phyloP scores from a whole-genome alignment of 1,139 yeast species.

The Yamadazyma siamensis region DNA sequence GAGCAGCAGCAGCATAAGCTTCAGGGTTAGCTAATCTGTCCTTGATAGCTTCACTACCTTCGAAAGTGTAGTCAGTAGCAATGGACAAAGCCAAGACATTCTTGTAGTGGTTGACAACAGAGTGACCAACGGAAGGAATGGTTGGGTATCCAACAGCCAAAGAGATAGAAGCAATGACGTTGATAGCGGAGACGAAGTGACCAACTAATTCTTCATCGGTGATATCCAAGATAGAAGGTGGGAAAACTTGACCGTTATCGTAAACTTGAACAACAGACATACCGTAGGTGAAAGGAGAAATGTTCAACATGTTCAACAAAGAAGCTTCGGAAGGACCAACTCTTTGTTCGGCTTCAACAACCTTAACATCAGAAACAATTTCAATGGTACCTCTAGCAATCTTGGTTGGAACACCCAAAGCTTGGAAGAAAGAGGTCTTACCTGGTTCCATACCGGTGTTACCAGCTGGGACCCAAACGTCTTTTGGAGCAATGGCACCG shows the following conservation, averaged over 20 bases:
- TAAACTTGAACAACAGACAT: slow-evolving; percentile 93
- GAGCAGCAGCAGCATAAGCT: slow-evolving; percentile 99
- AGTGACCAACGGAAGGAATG: slow-evolving; percentile 98
- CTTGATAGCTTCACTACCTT: slow-evolving; percentile 98
- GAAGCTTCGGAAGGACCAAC: slow-evolving; percentile 99
- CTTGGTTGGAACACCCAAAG: slow-evolving; percentile 99
- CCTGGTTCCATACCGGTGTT: slow-evolving; percentile 99
- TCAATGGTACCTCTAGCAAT: slow-evolving; percentile 99
- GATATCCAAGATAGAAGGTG: slow-evolving; percentile 94
- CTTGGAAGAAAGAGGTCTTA: slow-evolving; percentile 99
- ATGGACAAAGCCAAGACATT: slow-evolving; percentile 95
- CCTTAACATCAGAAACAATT: slow-evolving; percentile 95
- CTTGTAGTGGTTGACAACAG: slow-evolving; percentile 98
- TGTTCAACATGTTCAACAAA: slow-evolving; percentile 98
- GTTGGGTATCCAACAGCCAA: slow-evolving; percentile 99
- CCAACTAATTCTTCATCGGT: slow-evolving; percentile 93
- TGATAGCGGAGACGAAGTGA: slow-evolving; percentile 91
- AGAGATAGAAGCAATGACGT: slow-evolving; percentile 92
- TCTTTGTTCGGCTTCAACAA: slow-evolving; percentile 77
- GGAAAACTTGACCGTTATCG: slow-evolving; percentile 98
- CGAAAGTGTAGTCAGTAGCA: slow-evolving; percentile 98
- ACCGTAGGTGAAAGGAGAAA: slow-evolving; percentile 99
- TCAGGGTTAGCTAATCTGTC: slow-evolving; percentile 82
- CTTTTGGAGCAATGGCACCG: slow-evolving; percentile 98
- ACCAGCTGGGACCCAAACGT: slow-evolving; percentile 97